Evolutionary conservation across 768 basidiomycete species (phyloP).

Genomic region (Hericium coralloides): DNA sequence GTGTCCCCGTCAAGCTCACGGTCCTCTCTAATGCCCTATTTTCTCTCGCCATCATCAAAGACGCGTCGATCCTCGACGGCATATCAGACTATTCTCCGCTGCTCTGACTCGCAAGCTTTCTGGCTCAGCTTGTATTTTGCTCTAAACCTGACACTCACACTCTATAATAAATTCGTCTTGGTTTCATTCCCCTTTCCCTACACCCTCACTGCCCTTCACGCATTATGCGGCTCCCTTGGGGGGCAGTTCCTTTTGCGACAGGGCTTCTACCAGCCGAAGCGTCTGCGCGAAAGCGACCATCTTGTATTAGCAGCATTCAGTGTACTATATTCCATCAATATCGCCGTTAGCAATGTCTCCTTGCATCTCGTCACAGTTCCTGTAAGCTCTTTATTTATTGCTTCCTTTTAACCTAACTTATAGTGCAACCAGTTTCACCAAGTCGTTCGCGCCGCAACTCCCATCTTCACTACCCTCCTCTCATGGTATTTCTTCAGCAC

Average conservation of each 20-base stretch:
- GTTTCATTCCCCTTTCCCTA: constrained; percentile 94
- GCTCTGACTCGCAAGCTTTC: constrained; percentile 18
- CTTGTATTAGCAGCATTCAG: constrained; percentile 74
- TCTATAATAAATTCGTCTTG: constrained; percentile 93
- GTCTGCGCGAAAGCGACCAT: constrained; percentile 41
- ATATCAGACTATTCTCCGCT: not conserved
- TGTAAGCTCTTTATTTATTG: constrained; percentile 35
- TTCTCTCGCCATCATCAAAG: not conserved
- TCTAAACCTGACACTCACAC: constrained; percentile 86
- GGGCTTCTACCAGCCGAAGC: constrained; percentile 50
- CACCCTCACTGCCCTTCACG: constrained; percentile 87
- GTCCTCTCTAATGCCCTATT: constrained; percentile 18
- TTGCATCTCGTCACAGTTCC: constrained; percentile 85
- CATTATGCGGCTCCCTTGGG: constrained; percentile 78
- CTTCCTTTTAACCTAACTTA: not conserved
- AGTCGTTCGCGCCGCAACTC: constrained; percentile 88
- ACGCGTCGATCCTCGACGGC: not conserved
- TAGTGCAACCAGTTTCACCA: constrained; percentile 73
- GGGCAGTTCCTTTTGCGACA: constrained; percentile 55
- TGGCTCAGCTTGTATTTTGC: constrained; percentile 83
- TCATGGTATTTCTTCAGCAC: constrained; percentile 60
- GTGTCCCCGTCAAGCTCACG: not conserved
- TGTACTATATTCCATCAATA: constrained; percentile 86
- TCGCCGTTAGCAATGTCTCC: constrained; percentile 89
- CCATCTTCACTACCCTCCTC: constrained; percentile 83